phyloP scores from a whole-genome alignment of 768 basidiomycete genomes.

The Trametes coccinea region DNA sequence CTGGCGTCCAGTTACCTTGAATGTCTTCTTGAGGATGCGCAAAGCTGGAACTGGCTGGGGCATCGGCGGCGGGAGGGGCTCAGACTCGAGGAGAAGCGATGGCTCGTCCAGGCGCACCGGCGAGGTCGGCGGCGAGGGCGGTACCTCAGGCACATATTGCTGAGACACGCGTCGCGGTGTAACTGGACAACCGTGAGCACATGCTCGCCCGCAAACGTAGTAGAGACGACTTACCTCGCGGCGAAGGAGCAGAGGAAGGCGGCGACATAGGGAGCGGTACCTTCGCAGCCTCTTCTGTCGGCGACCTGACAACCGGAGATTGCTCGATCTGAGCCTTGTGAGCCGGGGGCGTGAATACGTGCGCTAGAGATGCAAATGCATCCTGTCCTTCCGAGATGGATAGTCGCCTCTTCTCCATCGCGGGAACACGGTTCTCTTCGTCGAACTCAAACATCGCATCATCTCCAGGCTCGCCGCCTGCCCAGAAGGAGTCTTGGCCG shows the following conservation, averaged over 20 bases:
- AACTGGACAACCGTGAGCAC: background rate
- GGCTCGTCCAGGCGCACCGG: slow-evolving; percentile 14
- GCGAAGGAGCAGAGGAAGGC: slow-evolving; percentile 1
- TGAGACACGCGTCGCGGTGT: background rate
- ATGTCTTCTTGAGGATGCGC: slow-evolving; percentile 33
- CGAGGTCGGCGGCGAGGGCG: slow-evolving; percentile 15
- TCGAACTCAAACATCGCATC: slow-evolving; percentile 26
- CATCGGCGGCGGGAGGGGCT: slow-evolving; percentile 10
- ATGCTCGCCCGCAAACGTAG: background rate
- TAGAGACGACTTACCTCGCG: slow-evolving; percentile 1
- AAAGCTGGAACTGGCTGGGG: slow-evolving; percentile 30
- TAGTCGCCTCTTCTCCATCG: background rate
- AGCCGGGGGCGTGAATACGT: slow-evolving; percentile 4
- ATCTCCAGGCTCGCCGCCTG: slow-evolving; percentile 24
- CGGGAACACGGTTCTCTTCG: slow-evolving; percentile 5
- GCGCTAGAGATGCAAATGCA: background rate
- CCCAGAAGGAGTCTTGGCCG: slow-evolving; percentile 32
- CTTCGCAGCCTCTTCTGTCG: slow-evolving; percentile 3
- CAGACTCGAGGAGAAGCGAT: slow-evolving; percentile 13
- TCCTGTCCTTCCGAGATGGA: slow-evolving; percentile 26
- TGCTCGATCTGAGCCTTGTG: background rate
- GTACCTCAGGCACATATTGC: background rate
- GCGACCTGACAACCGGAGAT: background rate
- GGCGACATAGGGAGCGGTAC: slow-evolving; percentile 18
- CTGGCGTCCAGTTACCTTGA: slow-evolving; percentile 25